Base-by-base conservation (phyloP, 2,329 filamentous ascomycete species). In the Phyllosticta citribraziliensis region DNA sequence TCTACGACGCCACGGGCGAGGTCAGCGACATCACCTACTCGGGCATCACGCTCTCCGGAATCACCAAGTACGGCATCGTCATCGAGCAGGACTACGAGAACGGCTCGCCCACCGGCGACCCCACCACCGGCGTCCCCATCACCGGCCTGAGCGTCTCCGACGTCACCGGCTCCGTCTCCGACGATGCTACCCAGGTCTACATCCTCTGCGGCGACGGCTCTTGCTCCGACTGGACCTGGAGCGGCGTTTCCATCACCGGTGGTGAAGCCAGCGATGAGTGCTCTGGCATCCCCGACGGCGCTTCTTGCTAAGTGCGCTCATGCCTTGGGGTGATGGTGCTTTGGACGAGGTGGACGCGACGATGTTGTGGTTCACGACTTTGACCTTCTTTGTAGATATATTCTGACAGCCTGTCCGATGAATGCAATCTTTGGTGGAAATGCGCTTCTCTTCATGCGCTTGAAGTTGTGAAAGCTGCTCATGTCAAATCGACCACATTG, bases 151-250 rank as follows among this genome's bases (percentile, higher is more conserved):
- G 68, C 0, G 55, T 81, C 6, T 62, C 67, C 50, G 71, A 72
- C 53, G 71, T 82, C 56, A 76, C 72, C 3, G 80, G 80, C 20
- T 64, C 66, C 11, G 68, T 74, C 24, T 22, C 60, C 5, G 65
- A 65, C 50, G 69, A 66, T 35, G 75, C 70, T 1, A 70, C 69
- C 2, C 58, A 79, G 22, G 70, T 83, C 62, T 82, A 81, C 67
- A 80, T 85, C 62, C 77, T 84, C 14, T 85, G 83, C 66, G 82
- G 78, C n/a, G 72, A 69, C 51, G 80, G 78, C 33, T 75, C 75
- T 63, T 83, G 80, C 72, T 76, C 74, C 5, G 74, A 78, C 71
- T 86, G 82, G 80, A 80, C 75, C 14, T 85, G 81, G 80, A 73
- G 70, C 3, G 75, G 73, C 51, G 77, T 81, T 63, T 63, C 40